phyloP scores from a whole-genome alignment of 208 protist species.

The Phytomonas francai region DNA sequence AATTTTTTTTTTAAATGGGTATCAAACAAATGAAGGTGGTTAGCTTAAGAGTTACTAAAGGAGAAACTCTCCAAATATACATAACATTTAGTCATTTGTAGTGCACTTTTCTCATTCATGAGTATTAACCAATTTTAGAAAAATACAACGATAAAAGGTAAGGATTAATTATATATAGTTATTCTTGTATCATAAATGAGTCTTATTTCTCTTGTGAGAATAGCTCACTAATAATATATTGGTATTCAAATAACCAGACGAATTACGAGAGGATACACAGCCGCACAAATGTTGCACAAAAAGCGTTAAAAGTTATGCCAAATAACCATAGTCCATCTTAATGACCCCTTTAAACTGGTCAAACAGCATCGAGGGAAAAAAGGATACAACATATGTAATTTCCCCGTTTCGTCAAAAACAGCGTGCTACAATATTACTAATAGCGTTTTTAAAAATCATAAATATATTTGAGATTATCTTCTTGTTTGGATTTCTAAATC shows the following conservation, averaged over 20 bases:
- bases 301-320: background rate
- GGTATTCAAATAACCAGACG: background rate
- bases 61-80: background rate
- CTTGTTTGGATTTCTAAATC: background rate
- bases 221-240: background rate
- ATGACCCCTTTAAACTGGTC: background rate
- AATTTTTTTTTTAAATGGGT: background rate
- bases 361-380: background rate
- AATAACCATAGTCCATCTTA: background rate
- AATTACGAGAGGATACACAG: background rate
- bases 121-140: conserved; percentile 9
- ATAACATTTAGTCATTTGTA: background rate
- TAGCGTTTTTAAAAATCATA: background rate
- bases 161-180: conserved; percentile 4
- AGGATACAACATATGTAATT: background rate
- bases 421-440: background rate
- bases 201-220: background rate
- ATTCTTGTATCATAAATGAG: background rate
- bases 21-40: conserved; percentile 5
- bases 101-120: background rate
- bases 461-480: background rate
- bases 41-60: background rate
- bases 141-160: conserved; percentile 12
- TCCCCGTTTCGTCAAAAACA: background rate
- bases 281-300: background rate